Conservation (phyloP, 345 rosid genomes). For the Dimocarpus longan region DNA sequence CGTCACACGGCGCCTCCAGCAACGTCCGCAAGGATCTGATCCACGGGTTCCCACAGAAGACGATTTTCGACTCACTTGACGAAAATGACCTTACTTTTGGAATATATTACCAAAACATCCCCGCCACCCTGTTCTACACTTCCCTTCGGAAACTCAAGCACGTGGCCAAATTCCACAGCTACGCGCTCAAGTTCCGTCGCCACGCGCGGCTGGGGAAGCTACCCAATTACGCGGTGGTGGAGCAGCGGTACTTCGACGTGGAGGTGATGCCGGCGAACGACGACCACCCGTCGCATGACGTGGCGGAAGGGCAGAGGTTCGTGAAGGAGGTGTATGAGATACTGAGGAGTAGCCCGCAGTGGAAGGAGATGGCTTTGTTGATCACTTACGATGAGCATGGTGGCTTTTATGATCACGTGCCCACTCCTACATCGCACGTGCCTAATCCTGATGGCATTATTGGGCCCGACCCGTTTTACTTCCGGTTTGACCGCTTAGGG, state of each 20-base stretch:
- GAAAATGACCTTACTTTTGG: slow-evolving; percentile 85
- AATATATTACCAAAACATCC: slow-evolving; percentile 93
- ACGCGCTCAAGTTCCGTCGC: slow-evolving; percentile 54
- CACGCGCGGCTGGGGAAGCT: slow-evolving; percentile 74
- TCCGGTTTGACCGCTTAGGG: slow-evolving; percentile 87
- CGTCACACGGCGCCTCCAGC: slow-evolving; percentile 89
- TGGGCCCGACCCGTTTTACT: slow-evolving; percentile 90
- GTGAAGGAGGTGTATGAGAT: slow-evolving; percentile 97
- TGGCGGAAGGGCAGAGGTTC: slow-evolving; percentile 81
- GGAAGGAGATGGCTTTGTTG: slow-evolving; percentile 90
- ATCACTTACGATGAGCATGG: slow-evolving; percentile 97
- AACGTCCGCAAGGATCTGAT: slow-evolving; percentile 86
- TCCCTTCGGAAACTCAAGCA: slow-evolving; percentile 76
- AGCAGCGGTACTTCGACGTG: slow-evolving; percentile 84
- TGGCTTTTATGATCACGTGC: slow-evolving; percentile 96
- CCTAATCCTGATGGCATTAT: slow-evolving; percentile 93
- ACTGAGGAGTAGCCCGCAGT: slow-evolving; percentile 89
- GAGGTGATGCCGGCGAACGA: slow-evolving; percentile 77
- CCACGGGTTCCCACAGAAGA: slow-evolving; percentile 88
- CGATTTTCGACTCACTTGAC: slow-evolving; percentile 90
- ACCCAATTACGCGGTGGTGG: slow-evolving; percentile 87
- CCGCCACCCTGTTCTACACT: slow-evolving; percentile 81
- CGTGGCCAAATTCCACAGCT: slow-evolving; percentile 67
- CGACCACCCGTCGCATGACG: slow-evolving; percentile 96
- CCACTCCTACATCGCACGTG: slow-evolving; percentile 76